Conservation (phyloP, 2,329 filamentous ascomycete species). For the Xylariaceae sp. region DNA sequence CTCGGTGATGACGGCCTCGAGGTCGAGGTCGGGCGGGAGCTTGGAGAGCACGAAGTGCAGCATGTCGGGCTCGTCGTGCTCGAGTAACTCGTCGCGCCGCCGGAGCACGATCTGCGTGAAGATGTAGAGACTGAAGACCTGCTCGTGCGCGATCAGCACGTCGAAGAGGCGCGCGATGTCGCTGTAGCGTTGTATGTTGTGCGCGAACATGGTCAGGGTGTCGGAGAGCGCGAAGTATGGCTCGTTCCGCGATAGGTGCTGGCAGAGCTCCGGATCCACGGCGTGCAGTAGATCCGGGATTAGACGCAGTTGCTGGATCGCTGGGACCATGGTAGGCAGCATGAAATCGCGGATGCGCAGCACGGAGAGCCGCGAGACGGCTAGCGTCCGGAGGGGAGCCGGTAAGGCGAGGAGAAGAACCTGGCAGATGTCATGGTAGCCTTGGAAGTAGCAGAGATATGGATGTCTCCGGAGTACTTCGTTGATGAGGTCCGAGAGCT, state of each 20-base stretch:
- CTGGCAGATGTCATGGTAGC: slow-evolving; percentile 97
- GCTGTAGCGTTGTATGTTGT: slow-evolving; percentile 85
- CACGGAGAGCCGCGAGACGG: slow-evolving; percentile 75
- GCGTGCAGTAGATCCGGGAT: slow-evolving; percentile 74
- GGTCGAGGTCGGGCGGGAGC: slow-evolving; percentile 71
- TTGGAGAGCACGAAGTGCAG: slow-evolving; percentile 84
- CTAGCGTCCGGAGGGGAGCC: slow-evolving; percentile 50
- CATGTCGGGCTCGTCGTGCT: slow-evolving; percentile 80
- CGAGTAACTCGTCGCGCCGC: slow-evolving; percentile 77
- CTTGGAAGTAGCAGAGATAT: slow-evolving; percentile 91
- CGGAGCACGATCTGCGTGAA: slow-evolving; percentile 84
- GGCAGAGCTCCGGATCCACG: slow-evolving; percentile 65
- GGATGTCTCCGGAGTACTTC: slow-evolving; percentile 75
- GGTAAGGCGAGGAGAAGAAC: slow-evolving; percentile 85
- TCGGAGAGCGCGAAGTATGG: slow-evolving; percentile 93
- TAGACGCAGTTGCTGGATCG: slow-evolving; percentile 77
- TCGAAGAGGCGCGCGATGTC: slow-evolving; percentile 91
- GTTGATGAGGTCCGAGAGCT: slow-evolving; percentile 75
- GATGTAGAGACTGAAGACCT: slow-evolving; percentile 84
- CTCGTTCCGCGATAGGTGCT: slow-evolving; percentile 70
- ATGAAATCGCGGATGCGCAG: slow-evolving; percentile 96
- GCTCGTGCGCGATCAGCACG: slow-evolving; percentile 78
- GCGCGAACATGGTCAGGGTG: slow-evolving; percentile 91
- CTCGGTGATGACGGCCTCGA: slow-evolving; percentile 68
- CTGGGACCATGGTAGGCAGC: slow-evolving; percentile 79